Percentiles rank a stretch among this genome's conserved stretches.
These are phyloP conservation scores for Populus alba DNA, from an alignment of 345 rosid species.

Conservation along the genomic window DNA sequence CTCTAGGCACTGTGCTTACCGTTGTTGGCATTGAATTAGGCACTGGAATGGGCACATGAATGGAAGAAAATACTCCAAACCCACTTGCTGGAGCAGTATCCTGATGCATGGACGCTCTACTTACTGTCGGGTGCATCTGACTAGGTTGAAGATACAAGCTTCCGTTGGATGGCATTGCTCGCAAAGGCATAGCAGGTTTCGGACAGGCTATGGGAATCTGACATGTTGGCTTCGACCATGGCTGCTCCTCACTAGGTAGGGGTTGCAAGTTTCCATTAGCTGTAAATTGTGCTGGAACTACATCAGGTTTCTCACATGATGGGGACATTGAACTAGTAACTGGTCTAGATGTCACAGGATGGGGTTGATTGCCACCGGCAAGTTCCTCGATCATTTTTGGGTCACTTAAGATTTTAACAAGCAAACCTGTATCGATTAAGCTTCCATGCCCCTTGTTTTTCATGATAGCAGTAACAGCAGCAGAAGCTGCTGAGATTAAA, in stretches of 20 bases:
- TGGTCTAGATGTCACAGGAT: constrained; percentile 9
- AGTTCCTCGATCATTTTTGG: constrained; percentile 47
- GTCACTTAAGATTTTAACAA: constrained; percentile 49
- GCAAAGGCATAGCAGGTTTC: background rate
- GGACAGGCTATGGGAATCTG: background rate
- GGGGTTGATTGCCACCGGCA: constrained; percentile 21
- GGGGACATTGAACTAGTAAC: constrained; percentile 1
- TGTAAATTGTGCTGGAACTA: background rate
- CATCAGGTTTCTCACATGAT: background rate
- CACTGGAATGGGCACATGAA: constrained; percentile 9
- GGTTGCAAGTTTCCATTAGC: constrained; percentile 10
- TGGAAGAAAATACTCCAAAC: constrained; percentile 21
- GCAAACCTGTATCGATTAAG: constrained; percentile 53
- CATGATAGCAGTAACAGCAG: constrained; percentile 34
- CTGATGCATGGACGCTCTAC: constrained; percentile 3
- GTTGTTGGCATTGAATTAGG: constrained; percentile 13
- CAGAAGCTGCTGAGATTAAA: constrained; percentile 37
- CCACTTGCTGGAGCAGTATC: constrained; percentile 11
- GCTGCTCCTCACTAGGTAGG: constrained; percentile 8
- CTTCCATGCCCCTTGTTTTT: constrained; percentile 37
- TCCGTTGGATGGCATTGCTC: constrained; percentile 6
- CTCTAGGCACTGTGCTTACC: background rate
- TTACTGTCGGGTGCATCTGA: constrained; percentile 8
- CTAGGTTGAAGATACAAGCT: constrained; percentile 14
- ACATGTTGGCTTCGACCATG: constrained; percentile 12